phyloP scores from a whole-genome alignment of 129 eudicot genomes.

The Cynara cardunculus region DNA sequence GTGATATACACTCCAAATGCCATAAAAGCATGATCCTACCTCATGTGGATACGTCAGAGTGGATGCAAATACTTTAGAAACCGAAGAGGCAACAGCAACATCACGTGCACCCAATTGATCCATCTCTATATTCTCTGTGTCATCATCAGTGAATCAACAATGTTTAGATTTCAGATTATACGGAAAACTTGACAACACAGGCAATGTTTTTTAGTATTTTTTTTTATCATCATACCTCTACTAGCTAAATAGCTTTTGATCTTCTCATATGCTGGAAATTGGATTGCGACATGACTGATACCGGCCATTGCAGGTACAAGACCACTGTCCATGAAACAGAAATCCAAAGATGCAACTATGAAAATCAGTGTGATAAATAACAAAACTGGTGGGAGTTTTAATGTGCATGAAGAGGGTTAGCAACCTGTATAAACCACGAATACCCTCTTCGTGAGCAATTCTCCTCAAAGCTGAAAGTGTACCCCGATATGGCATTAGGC shows the following conservation, averaged over 20 bases:
- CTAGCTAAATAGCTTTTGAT: slow-evolving; percentile 81
- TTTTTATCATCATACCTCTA: slow-evolving; percentile 39
- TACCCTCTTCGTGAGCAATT: slow-evolving; percentile 85
- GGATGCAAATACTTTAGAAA: slow-evolving; percentile 92
- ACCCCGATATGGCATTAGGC: slow-evolving; percentile 66
- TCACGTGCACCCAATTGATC: slow-evolving; percentile 79
- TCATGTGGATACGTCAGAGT: slow-evolving; percentile 94
- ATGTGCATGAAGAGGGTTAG: slow-evolving; percentile 1
- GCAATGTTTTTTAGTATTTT: neutral
- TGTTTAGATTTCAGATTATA: neutral
- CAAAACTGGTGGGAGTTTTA: neutral
- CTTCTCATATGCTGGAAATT: slow-evolving; percentile 89
- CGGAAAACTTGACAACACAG: neutral
- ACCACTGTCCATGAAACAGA: slow-evolving; percentile 58
- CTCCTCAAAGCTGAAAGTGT: slow-evolving; percentile 87
- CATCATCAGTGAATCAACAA: neutral
- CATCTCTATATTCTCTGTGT: slow-evolving; percentile 55
- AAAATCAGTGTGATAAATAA: neutral
- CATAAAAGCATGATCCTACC: slow-evolving; percentile 33
- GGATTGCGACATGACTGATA: slow-evolving; percentile 95
- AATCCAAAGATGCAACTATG: neutral
- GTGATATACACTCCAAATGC: too few relatives aligned
- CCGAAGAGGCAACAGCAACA: slow-evolving; percentile 93
- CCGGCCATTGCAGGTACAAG: slow-evolving; percentile 97
- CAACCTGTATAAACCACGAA: slow-evolving; percentile 95